These are phyloP conservation scores for Penicillium sp. DNA, from an alignment of 2,329 filamentous ascomycete genomes.

Conservation along the genomic window DNA sequence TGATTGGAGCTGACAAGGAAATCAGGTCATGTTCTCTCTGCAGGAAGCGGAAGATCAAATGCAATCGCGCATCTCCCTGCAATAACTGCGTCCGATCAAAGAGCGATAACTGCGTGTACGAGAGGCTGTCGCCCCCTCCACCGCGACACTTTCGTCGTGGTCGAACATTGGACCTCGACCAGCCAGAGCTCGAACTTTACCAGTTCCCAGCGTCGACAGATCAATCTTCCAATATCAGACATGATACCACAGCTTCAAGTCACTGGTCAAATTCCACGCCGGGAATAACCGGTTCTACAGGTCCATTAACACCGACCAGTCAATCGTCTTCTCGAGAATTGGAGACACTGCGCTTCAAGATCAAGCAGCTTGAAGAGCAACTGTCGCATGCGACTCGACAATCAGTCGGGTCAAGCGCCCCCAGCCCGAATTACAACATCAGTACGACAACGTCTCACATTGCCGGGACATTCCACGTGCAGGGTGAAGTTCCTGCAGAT, in stretches of 20 bases:
- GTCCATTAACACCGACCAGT: slow-evolving; percentile 23
- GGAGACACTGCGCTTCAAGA: slow-evolving; percentile 40
- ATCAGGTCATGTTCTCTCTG: slow-evolving; percentile 57
- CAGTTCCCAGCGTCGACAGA: background rate
- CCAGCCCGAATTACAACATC: slow-evolving; percentile 31
- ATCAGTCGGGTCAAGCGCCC: slow-evolving; percentile 7
- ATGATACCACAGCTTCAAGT: slow-evolving; percentile 8
- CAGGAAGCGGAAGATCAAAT: slow-evolving; percentile 60
- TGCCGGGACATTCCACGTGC: slow-evolving; percentile 46
- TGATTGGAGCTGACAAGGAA: slow-evolving; percentile 9
- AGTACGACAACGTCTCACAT: slow-evolving; percentile 41
- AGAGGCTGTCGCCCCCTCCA: slow-evolving; percentile 9
- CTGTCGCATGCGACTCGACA: slow-evolving; percentile 31
- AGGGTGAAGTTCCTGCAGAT: slow-evolving; percentile 36
- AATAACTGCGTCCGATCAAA: slow-evolving; percentile 54
- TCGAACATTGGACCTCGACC: background rate
- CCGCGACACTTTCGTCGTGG: slow-evolving; percentile 3
- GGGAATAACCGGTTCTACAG: slow-evolving; percentile 8
- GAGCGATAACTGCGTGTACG: slow-evolving; percentile 25
- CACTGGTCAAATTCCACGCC: slow-evolving; percentile 7
- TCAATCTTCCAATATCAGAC: slow-evolving; percentile 1
- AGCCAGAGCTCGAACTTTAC: background rate
- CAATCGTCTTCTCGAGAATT: slow-evolving; percentile 32
- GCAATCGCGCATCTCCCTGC: slow-evolving; percentile 60
- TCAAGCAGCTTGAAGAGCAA: slow-evolving; percentile 48